These are phyloP conservation scores for Porogramme epimiltina DNA, from an alignment of 1,284 basidiomycete species.

Conservation along the genomic window DNA sequence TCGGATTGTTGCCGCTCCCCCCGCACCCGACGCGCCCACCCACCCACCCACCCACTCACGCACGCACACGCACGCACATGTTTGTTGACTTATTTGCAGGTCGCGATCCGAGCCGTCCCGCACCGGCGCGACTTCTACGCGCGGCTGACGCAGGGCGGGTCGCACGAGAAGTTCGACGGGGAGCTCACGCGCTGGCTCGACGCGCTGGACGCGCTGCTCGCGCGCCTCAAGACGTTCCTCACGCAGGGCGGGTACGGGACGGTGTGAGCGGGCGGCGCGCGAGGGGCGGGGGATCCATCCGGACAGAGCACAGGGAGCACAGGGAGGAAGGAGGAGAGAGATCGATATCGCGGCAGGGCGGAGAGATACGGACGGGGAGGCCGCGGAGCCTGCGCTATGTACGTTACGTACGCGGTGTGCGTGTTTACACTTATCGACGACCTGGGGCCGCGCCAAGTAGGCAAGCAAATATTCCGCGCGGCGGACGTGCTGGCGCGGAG, in stretches of 20 bases:
- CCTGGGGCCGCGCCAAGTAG: too few relatives aligned
- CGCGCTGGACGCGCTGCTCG: slow-evolving; percentile 74
- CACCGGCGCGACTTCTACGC: slow-evolving; percentile 85
- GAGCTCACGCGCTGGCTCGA: slow-evolving; percentile 83
- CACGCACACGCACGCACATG: not conserved
- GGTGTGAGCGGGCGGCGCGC: too few relatives aligned
- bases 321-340: too few relatives aligned
- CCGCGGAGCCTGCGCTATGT: too few relatives aligned
- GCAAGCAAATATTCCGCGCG: too few relatives aligned
- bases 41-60: not conserved
- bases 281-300: too few relatives aligned
- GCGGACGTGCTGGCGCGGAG: too few relatives aligned
- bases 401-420: too few relatives aligned
- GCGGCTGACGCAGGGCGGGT: slow-evolving; percentile 83
- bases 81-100: slow-evolving; percentile 55
- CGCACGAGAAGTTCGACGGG: slow-evolving; percentile 69
- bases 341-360: too few relatives aligned
- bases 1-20: not conserved
- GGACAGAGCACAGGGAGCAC: too few relatives aligned
- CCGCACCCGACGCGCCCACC: not conserved
- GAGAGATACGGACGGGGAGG: too few relatives aligned
- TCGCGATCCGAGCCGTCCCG: slow-evolving; percentile 94
- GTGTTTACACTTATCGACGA: too few relatives aligned
- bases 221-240: slow-evolving; percentile 68
- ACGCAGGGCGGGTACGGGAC: slow-evolving; percentile 66